These are phyloP conservation scores for Sphenostylis stenocarpa DNA, from an alignment of 306 rosid species.

Conservation along the genomic window DNA sequence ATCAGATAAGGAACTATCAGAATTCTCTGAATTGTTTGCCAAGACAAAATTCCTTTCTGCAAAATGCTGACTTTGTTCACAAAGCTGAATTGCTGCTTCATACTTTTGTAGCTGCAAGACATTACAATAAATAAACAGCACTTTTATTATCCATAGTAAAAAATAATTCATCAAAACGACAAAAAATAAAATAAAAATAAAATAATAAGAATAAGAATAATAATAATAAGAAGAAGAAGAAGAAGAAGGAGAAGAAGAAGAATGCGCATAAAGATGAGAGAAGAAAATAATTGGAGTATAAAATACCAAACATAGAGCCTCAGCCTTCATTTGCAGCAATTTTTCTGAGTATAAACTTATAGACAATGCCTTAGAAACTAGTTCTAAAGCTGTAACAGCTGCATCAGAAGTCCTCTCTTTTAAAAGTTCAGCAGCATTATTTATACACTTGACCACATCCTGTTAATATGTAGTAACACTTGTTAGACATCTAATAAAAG, in stretches of 20 bases:
- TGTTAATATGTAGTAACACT: constrained; percentile 42
- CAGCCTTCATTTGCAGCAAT: constrained; percentile 88
- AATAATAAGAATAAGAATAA: not conserved
- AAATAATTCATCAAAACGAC: constrained; percentile 7
- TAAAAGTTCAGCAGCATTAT: constrained; percentile 58
- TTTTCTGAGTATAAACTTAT: constrained; percentile 77
- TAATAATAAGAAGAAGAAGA: too few species aligned
- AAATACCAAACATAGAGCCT: constrained; percentile 75
- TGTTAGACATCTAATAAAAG: constrained; percentile 22
- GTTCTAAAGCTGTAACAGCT: constrained; percentile 64
- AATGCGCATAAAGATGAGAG: constrained; percentile 18
- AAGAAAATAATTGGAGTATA: constrained; percentile 25
- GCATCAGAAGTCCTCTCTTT: constrained; percentile 67
- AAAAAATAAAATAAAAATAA: not conserved
- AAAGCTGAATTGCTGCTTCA: constrained; percentile 74
- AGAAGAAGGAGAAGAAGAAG: too few species aligned
- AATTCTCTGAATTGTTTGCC: constrained; percentile 28
- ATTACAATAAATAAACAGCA: constrained; percentile 36
- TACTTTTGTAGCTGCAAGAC: constrained; percentile 67
- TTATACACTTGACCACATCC: constrained; percentile 63
- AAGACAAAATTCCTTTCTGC: constrained; percentile 72
- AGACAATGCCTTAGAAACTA: constrained; percentile 66
- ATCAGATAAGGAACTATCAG: constrained; percentile 38
- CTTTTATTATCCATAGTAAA: constrained; percentile 28
- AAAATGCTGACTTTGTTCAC: constrained; percentile 66